Base-by-base conservation (phyloP, 306 rosid species). In the Fragaria vesca region DNA sequence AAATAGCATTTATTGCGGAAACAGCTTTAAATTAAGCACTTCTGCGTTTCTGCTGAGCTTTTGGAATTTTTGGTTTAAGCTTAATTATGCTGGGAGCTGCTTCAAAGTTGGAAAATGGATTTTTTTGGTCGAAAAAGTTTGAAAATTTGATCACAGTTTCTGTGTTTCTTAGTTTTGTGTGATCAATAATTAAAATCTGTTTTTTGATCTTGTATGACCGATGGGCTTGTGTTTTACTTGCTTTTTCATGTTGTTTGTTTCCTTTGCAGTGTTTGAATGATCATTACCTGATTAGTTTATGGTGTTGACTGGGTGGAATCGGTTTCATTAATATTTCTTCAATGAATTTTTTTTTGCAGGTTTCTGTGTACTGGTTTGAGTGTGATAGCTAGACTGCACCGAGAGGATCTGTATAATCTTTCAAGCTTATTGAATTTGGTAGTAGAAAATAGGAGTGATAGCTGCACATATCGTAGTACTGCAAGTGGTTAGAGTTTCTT, bases 381-480 rank as follows among this genome's bases (percentile, higher is more conserved):
- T 73, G 42, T 66, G 61, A n/a, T 73, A 26, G 78, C 68, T 73
- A 38, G 78, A 69, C 40, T 51, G 36, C 34, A 6, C 36, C 15
- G 66, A 34, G 54, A 68, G 15, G 26, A 34, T 30, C 21, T 57
- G 71, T 40, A 8, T 24, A n/a, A 48, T 58, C 73, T 32, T 67
- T 24, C n/a, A 28, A 21, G 66, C 13, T 48, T 34, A 47, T 54
- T 58, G 54, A 38, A 42, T 28, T 60, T 73, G 78, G 71, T 73
- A 46, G 84, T 78, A 52, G 71, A 72, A 42, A 32, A 40, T 60
- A 69, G 67, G 36, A 54, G 12, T 36, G 57, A 57, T 75, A 89
- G 78, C 68, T 16, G 79, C 75, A 47, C 77, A 30, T 45, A 55
- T 66, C 69, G 66, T 71, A 65, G 74, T 69, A 63, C 28, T 3